A percentile compares a stretch with the other conserved stretches of the same genome.
phyloP scores from a whole-genome alignment of 2,329 filamentous ascomycete species.

The Fusarium sp. region DNA sequence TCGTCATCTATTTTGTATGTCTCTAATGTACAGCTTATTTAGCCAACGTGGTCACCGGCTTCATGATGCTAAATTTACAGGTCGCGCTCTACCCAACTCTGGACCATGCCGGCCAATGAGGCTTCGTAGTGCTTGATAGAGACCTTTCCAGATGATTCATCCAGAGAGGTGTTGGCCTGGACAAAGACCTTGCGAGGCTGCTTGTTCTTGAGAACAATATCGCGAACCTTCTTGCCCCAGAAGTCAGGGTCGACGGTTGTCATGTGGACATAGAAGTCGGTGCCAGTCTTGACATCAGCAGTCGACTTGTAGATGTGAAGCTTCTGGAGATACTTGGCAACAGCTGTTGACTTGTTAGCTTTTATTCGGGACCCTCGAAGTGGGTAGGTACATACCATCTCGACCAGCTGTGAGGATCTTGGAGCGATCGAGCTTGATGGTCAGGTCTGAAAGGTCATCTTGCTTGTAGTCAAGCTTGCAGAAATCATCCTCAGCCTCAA shows the following conservation, averaged over 20 bases:
- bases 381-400: slow-evolving; percentile 58
- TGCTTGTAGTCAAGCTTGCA: slow-evolving; percentile 80
- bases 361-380: background rate
- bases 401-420: slow-evolving; percentile 89
- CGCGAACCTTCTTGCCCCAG: slow-evolving; percentile 83
- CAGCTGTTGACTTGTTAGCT: slow-evolving; percentile 62
- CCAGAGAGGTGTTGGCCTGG: slow-evolving; percentile 86
- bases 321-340: slow-evolving; percentile 89
- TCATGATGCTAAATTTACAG: slow-evolving; percentile 49
- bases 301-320: slow-evolving; percentile 93
- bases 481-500: slow-evolving; percentile 87
- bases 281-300: slow-evolving; percentile 82
- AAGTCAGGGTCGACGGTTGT: slow-evolving; percentile 84
- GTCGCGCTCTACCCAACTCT: slow-evolving; percentile 78
- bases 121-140: slow-evolving; percentile 87
- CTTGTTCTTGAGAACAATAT: slow-evolving; percentile 79
- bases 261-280: slow-evolving; percentile 83
- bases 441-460: slow-evolving; percentile 82
- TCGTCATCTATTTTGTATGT: slow-evolving; percentile 6
- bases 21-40: slow-evolving; percentile 31
- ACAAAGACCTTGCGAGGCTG: slow-evolving; percentile 92
- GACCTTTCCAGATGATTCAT: slow-evolving; percentile 75
- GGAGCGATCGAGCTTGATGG: slow-evolving; percentile 82
- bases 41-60: slow-evolving; percentile 2
- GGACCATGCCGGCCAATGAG: slow-evolving; percentile 81